Evolutionary conservation across 371 early-diverging fungal species (phyloP), one percentile per base, ranked within the genome.

Genomic region (Thermomucor indicae-seudaticae): DNA sequence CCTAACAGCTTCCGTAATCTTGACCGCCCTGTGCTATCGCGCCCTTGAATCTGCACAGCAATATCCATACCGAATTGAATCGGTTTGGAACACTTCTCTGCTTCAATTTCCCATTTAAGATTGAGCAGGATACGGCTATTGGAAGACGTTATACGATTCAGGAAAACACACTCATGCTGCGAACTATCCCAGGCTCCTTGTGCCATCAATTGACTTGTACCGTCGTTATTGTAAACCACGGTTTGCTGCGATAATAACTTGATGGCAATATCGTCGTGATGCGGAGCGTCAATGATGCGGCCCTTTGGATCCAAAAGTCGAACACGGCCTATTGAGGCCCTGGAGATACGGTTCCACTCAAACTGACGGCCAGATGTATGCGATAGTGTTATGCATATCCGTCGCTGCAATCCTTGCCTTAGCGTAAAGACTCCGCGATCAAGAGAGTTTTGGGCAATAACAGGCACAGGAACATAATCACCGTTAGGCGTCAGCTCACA

Each of bases 391-490:
- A 93, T 44, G 16, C 70, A 57, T 27, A 94, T 75, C 7, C 92
- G 84, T 4, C 93, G 78, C 63, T 93, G 93, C 16, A 95, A 55
- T 4, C 95, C 95, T 64, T 95, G 95, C 32, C 86, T 80, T 31
- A 93, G 62, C 24, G 76, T 53, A 55, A 92, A 91, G 0, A 78
- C 76, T 16, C 89, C 88, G 1, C 76, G 55, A 37, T 84, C 84
- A 23, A 72, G 53, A 0, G 71, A 27, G 3, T 66, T 61, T 40
- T 74, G 70, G 2, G 84, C 64, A 11, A 75, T 73, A 0, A 89
- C 88, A 4, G 85, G 85, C 23, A 86, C 90, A 1, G 81, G 79
- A 47, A 74, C 73, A 65, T 91, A 92, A 3, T 79, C 77, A 3
- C 93, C 93, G 30, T 82, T 72, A 0, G 80, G 64, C 5, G 75